A percentile compares a stretch with the other conserved stretches of the same genome.
Conservation (phyloP, 2,329 filamentous ascomycete genomes). For the Neonectria faginata region DNA sequence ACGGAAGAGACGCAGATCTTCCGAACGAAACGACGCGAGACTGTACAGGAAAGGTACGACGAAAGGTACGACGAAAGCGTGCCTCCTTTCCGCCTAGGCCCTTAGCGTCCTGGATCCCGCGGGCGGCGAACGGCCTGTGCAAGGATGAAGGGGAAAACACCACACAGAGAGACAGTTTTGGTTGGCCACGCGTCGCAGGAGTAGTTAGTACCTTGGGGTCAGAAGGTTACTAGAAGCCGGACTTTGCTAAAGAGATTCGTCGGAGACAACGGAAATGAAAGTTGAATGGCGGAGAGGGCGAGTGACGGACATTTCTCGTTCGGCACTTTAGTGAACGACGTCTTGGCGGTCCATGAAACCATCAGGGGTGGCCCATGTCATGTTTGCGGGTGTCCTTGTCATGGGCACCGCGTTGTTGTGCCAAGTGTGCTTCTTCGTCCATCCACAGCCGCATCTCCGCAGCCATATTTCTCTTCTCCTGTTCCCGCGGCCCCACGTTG, state of each 20-base stretch:
- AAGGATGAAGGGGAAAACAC: not conserved
- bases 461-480: not conserved
- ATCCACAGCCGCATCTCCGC: slow-evolving; percentile 9
- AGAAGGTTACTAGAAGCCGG: not conserved
- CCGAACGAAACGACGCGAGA: not conserved
- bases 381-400: not conserved
- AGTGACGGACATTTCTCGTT: not conserved
- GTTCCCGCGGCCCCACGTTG: not conserved
- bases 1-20: slow-evolving; percentile 1
- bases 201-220: not conserved
- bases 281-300: not conserved
- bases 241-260: not conserved
- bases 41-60: not conserved
- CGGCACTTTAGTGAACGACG: not conserved
- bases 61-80: not conserved
- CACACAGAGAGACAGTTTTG: not conserved
- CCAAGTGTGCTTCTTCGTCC: slow-evolving; percentile 8
- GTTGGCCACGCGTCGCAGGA: not conserved
- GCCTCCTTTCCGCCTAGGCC: slow-evolving; percentile 1
- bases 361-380: slow-evolving; percentile 9
- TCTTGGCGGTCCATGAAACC: not conserved
- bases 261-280: not conserved
- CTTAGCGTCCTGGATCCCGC: slow-evolving; percentile 3
- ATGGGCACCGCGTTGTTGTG: not conserved
- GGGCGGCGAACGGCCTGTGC: not conserved